Evolutionary conservation across 805 yeast species (phyloP).

Genomic region (Cyberlindnera mrakii): DNA sequence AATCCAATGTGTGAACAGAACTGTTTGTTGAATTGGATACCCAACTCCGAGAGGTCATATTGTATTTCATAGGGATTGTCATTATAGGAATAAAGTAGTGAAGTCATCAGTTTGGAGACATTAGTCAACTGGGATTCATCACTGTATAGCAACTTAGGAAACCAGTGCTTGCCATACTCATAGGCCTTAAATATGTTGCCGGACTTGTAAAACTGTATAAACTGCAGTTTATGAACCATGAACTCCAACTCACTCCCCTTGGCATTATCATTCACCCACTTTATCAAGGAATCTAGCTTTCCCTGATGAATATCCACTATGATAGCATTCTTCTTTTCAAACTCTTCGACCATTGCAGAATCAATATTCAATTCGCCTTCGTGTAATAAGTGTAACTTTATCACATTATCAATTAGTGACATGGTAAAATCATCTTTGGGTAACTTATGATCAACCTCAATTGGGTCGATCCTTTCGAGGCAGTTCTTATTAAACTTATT

Average conservation of each 20-base stretch:
- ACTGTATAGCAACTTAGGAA: slow-evolving; percentile 31
- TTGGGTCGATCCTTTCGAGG: slow-evolving; percentile 25
- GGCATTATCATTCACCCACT: slow-evolving; percentile 36
- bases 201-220: slow-evolving; percentile 26
- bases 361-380: slow-evolving; percentile 34
- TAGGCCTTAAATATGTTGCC: slow-evolving; percentile 28
- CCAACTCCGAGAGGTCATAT: slow-evolving; percentile 1
- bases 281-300: slow-evolving; percentile 39
- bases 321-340: slow-evolving; percentile 21
- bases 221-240: slow-evolving; percentile 38
- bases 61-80: slow-evolving; percentile 20
- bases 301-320: slow-evolving; percentile 33
- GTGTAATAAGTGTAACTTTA: slow-evolving; percentile 41
- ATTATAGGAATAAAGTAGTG: slow-evolving; percentile 22
- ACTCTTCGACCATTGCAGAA: slow-evolving; percentile 23
- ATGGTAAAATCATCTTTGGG: slow-evolving; percentile 16
- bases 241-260: slow-evolving; percentile 34
- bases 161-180: slow-evolving; percentile 37
- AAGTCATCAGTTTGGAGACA: slow-evolving; percentile 39
- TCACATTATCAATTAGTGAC: slow-evolving; percentile 32
- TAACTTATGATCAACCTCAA: slow-evolving; percentile 27
- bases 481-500: slow-evolving; percentile 24
- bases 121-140: slow-evolving; percentile 27
- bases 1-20: slow-evolving; percentile 44
- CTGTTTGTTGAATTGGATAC: slow-evolving; percentile 34